Evolutionary conservation across 352 stramenopile genomes (phyloP), one percentile per base, ranked within the genome.

Genomic region (Globisporangium carolinianum): DNA sequence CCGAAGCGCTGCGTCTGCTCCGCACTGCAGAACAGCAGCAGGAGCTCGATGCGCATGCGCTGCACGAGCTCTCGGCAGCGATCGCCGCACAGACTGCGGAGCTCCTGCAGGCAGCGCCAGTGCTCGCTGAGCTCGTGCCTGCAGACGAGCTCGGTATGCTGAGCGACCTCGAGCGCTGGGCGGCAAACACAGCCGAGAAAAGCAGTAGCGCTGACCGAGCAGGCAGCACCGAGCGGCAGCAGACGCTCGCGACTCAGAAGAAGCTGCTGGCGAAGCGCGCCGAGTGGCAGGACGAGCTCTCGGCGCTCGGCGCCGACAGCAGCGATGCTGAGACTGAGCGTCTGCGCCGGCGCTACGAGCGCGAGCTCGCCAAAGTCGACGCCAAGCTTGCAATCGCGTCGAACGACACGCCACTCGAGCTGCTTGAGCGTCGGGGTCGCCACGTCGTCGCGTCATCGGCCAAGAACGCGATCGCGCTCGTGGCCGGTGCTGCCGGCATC

Each of bases 391-490:
- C 73, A 7, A 24, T 79, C 9, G 59, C 81, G 7, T 81, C 75
- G 1, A 72, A 80, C 39, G 75, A 69, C 62, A 83, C 74, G 32
- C 69, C 76, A 7, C 66, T 69, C 0, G 65, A 74, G 54, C 58
- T 89, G 35, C 57, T 89, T 1, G 73, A 80, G 45, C 65, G 76
- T 24, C 68, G 73, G 14, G 77, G 75, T 1, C 75, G 68, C 38
- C 82, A 92, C 47, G 71, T 87, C 18, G 69, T 89, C 38, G 71
- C 73, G 47, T 87, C 79, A n/a, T 87, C 73, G 10, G 5, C 55
- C 5, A 69, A 66, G 39, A 81, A 83, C 51, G 74, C 75, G 8
- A 86, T 89, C 41, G 63, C 78, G 12, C 63, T 89, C 6, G 63
- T 72, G 0, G 65, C 68, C 12, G 68, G 63, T 0, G 3, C 45